phyloP scores from a whole-genome alignment of 371 early-diverging fungal genomes.

The Saksenaea oblongispora region DNA sequence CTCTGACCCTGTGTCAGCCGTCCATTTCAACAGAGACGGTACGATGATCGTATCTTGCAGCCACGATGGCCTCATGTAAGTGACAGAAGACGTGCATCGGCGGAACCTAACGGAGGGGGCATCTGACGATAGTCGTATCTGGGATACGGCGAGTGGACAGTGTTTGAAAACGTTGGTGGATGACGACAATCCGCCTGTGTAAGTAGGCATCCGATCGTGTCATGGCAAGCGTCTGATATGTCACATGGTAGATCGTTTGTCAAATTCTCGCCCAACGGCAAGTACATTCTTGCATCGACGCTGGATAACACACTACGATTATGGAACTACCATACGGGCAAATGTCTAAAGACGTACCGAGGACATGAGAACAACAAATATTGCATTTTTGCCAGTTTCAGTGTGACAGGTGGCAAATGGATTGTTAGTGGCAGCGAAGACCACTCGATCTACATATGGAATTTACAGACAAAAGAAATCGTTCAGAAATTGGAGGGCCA shows the following conservation, averaged over 20 bases:
- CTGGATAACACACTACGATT: constrained; percentile 91
- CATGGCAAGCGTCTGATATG: not conserved
- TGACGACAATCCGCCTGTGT: constrained; percentile 94
- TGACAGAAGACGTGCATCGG: not conserved
- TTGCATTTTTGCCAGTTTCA: constrained; percentile 92
- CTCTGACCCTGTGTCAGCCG: constrained; percentile 94
- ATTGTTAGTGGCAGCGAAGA: constrained; percentile 97
- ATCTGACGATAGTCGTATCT: constrained; percentile 76
- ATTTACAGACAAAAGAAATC: constrained; percentile 91
- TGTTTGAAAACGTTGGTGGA: constrained; percentile 95
- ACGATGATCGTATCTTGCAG: constrained; percentile 94
- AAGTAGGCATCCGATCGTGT: too few species aligned
- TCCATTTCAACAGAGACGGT: constrained; percentile 96
- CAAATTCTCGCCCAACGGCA: constrained; percentile 98
- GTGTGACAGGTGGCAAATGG: constrained; percentile 94
- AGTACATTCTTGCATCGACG: constrained; percentile 94
- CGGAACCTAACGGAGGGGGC: not conserved
- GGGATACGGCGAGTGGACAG: constrained; percentile 96
- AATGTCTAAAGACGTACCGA: constrained; percentile 90
- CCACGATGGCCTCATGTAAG: constrained; percentile 93
- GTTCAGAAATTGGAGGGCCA: constrained; percentile 94
- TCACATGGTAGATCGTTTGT: constrained; percentile 77
- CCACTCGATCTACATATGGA: constrained; percentile 92
- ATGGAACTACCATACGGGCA: constrained; percentile 93
- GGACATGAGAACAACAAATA: constrained; percentile 92